phyloP scores from a whole-genome alignment of 2,329 filamentous ascomycete species.

The Fusarium dimerum region DNA sequence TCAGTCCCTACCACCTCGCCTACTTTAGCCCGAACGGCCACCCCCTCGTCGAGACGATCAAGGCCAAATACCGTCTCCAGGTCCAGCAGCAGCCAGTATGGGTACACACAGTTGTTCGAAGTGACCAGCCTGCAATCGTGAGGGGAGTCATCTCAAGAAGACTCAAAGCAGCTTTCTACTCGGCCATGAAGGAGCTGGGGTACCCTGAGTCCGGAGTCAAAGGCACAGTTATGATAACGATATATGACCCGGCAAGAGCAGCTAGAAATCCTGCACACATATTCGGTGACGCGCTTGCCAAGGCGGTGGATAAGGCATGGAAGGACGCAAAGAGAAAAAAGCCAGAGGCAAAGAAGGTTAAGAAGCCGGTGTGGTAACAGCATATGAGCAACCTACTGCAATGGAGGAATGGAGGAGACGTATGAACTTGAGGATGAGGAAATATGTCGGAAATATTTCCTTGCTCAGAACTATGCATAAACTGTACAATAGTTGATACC shows the following conservation, averaged over 20 bases:
- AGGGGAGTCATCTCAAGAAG: slow-evolving; percentile 25
- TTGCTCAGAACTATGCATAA: background rate
- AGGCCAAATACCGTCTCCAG: slow-evolving; percentile 30
- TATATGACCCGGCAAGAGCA: slow-evolving; percentile 17
- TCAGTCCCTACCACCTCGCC: slow-evolving; percentile 35
- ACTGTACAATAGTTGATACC: background rate
- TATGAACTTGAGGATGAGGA: background rate
- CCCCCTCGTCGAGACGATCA: slow-evolving; percentile 29
- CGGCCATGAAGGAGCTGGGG: slow-evolving; percentile 29
- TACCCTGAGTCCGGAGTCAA: slow-evolving; percentile 18
- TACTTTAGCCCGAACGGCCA: slow-evolving; percentile 37
- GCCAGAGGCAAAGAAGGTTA: background rate
- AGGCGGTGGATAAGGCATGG: slow-evolving; percentile 19
- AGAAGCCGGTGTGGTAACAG: background rate
- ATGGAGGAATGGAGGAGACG: background rate
- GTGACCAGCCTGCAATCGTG: slow-evolving; percentile 25
- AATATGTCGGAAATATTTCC: background rate
- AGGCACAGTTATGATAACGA: slow-evolving; percentile 21
- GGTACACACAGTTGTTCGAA: slow-evolving; percentile 27
- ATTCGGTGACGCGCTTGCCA: slow-evolving; percentile 23
- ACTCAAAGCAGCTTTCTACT: slow-evolving; percentile 30
- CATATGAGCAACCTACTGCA: no score
- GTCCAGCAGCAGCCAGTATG: slow-evolving; percentile 33
- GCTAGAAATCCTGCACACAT: slow-evolving; percentile 21
- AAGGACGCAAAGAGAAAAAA: slow-evolving; percentile 7